Evolutionary conservation across 2,329 filamentous ascomycete species (phyloP), one percentile per base, ranked within the genome.

Genomic region (Aspergillus thermomutatus): DNA sequence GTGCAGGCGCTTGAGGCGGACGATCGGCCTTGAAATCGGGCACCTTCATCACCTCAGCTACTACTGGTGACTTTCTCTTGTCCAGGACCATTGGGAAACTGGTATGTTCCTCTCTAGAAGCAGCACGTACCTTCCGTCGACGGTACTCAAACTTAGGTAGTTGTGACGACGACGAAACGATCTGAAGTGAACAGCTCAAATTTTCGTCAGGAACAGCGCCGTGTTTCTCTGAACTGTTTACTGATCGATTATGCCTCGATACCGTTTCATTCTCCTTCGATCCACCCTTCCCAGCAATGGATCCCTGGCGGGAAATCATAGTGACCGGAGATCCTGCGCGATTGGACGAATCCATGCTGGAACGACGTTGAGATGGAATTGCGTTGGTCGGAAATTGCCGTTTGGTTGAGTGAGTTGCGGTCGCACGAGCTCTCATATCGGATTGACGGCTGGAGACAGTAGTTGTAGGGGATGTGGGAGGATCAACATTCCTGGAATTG

Each of bases 101-200:
- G 25, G 51, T 50, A 49, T 55, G 9, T 9, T 46, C 28, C 7
- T 57, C 25, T 10, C 60, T 55, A 19, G 46, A 47, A n/a, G 60
- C 53, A 17, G 49, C 21, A 27, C 53, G 43, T 19, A 51, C 34
- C 40, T 62, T 64, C 53, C 56, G 65, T 17, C 67, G 63, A 34
- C 71, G 70, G 57, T 73, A 77, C 63, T 75, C 68, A 55, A 77
- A 77, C 47, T 69, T 71, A 2, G 73, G 68, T 49, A 75, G 60
- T 41, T 74, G 69, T 23, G 74, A 75, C 6, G 73, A 72, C 8
- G 74, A 73, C 50, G 71, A 67, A 17, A 72, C 57, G 17, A 71
- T 62, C 53, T 63, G 65, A 50, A 72, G 57, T 4, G 70, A 74
- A 9, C 56, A 61, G 9, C 60, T 59, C 19, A 21, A 26, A 45